A percentile compares a stretch with the other conserved stretches of the same genome.
phyloP scores from a whole-genome alignment of 192 early-diverging fungal species.

The Backusella parvicylindrica region DNA sequence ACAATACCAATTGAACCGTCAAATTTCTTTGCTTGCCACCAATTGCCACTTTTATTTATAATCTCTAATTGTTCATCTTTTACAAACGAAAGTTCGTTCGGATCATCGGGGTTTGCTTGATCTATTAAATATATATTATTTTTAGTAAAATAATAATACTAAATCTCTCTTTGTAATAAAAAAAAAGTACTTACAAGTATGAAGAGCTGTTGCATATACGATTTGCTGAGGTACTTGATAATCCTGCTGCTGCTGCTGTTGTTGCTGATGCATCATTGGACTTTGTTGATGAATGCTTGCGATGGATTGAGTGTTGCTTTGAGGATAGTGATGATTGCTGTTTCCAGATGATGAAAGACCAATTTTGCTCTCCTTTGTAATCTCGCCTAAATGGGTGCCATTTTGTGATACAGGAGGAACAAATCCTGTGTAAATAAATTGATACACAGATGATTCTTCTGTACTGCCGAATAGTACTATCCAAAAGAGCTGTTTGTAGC shows the following conservation, averaged over 20 bases:
- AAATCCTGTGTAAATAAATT: conserved; percentile 1
- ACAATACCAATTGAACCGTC: conserved; percentile 84
- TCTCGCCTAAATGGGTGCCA: neutral
- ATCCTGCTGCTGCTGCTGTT: neutral
- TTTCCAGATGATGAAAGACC: neutral
- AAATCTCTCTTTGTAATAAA: neutral
- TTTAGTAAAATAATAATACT: conserved; percentile 6
- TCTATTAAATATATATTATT: conserved; percentile 41
- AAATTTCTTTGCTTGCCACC: conserved; percentile 91
- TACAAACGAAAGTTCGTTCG: conserved; percentile 83
- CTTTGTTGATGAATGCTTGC: neutral
- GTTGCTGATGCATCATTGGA: neutral
- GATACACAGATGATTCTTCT: conserved; percentile 45
- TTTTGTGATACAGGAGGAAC: conserved; percentile 12
- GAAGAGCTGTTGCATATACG: conserved; percentile 56
- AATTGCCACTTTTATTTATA: conserved; percentile 90
- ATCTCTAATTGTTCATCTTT: conserved; percentile 89
- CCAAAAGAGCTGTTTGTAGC: conserved; percentile 53
- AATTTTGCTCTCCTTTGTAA: conserved; percentile 1
- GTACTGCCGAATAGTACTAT: conserved; percentile 60
- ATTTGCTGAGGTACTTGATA: neutral
- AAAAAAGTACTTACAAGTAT: conserved; percentile 63
- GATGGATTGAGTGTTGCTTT: neutral
- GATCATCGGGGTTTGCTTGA: conserved; percentile 86
- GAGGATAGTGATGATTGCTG: neutral